Base-by-base conservation (phyloP, 2,329 filamentous ascomycete species). In the Neofusicoccum sp. region DNA sequence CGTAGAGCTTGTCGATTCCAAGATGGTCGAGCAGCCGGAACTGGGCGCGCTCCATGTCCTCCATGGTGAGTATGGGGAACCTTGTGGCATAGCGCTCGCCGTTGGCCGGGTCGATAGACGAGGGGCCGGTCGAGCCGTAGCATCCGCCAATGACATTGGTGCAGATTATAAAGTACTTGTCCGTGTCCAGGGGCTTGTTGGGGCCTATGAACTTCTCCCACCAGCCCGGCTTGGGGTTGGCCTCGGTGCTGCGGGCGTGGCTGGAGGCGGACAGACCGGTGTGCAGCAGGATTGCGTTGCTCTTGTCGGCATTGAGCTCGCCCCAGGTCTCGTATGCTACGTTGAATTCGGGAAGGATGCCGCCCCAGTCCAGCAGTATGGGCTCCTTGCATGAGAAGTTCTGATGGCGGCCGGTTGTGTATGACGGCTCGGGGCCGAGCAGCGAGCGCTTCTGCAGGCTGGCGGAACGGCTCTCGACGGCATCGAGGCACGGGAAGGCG, bases 201-300 rank as follows among this genome's bases (percentile, higher is more conserved):
- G 93, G 90, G 0, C 95, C 95, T 71, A 99, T 98, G 75, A 99
- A 99, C 76, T 90, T 94, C 78, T 99, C 95, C 95, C 95, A 99
- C 95, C 95, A 99, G 3, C 95, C 95, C 0, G 93, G 90, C 75
- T 93, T 90, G 0, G 91, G 85, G 75, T 99, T 99, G 8, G 83
- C 81, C 59, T 86, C 83, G n/a, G 94, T 98, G 64, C 93, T 97
- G 73, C 93, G 93, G 1, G 95, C 95, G 78, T 99, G 95, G 63
- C 93, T 98, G 6, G 93, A 97, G n/a, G 95, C 95, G 0, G 93
- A 97, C 4, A 99, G 84, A 7, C 95, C 95, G 0, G 95, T 99
- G 75, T 98, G 93, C 2, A 99, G 80, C 7, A 99, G 84, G 66
- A 99, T 95, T 3, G 89, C 93, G 76, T 99, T 99, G 73, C 87